These are phyloP conservation scores for Neonectria sp. DNA, from an alignment of 2,329 filamentous ascomycete species.

Conservation along the genomic window DNA sequence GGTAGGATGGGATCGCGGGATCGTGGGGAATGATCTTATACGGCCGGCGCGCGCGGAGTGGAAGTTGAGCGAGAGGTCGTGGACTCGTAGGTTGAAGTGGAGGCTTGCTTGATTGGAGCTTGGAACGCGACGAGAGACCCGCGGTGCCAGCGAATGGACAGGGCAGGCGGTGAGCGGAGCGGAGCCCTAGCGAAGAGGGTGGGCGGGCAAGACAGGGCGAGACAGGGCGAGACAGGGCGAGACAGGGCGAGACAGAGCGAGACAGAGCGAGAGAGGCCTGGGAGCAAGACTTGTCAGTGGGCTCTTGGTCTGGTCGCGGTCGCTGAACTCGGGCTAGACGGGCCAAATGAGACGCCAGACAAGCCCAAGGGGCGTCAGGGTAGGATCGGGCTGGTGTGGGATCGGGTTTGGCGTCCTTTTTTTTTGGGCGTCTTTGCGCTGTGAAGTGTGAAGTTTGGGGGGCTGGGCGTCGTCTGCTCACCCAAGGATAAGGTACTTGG, in stretches of 20 bases:
- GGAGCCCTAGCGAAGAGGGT: slow-evolving; percentile 22
- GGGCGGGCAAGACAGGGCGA: background rate
- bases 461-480: slow-evolving; percentile 8
- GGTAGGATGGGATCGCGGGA: slow-evolving; percentile 34
- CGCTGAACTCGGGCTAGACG: slow-evolving; percentile 18
- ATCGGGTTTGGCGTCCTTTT: slow-evolving; percentile 1
- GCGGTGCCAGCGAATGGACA: slow-evolving; percentile 41
- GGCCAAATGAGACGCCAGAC: slow-evolving; percentile 4
- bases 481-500: slow-evolving; percentile 10
- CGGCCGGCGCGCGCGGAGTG: slow-evolving; percentile 44
- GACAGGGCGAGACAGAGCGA: slow-evolving; percentile 3
- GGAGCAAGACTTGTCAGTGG: slow-evolving; percentile 14
- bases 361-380: slow-evolving; percentile 8
- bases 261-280: slow-evolving; percentile 18
- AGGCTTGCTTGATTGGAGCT: slow-evolving; percentile 1
- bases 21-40: slow-evolving; percentile 42
- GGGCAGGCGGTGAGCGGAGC: slow-evolving; percentile 48
- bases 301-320: slow-evolving; percentile 4
- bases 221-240: slow-evolving; percentile 1
- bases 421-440: background rate
- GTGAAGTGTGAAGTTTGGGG: background rate
- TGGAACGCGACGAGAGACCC: slow-evolving; percentile 27
- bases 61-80: slow-evolving; percentile 36
- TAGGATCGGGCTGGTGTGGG: slow-evolving; percentile 14
- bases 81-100: background rate